Evolutionary conservation across 2,329 filamentous ascomycete genomes (phyloP).

Genomic region (Chaetomiaceae sp.): DNA sequence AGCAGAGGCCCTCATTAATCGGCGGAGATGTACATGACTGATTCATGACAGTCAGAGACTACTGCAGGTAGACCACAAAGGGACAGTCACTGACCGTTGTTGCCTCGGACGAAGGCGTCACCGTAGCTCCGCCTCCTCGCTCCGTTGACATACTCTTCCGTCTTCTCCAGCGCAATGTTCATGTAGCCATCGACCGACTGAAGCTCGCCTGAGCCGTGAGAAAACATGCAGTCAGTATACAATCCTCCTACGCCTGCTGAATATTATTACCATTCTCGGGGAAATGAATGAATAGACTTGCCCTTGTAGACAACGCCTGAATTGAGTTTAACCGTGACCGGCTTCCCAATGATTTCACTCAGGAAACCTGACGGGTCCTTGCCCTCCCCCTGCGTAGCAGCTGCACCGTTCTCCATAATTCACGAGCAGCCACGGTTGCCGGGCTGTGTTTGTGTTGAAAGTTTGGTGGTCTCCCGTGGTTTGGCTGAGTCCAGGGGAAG

Average conservation of each 20-base stretch:
- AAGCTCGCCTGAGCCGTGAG: slow-evolving; percentile 65
- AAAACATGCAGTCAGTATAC: neutral
- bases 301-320: slow-evolving; percentile 98
- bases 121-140: slow-evolving; percentile 78
- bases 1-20: slow-evolving; percentile 49
- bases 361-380: slow-evolving; percentile 93
- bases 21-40: slow-evolving; percentile 70
- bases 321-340: slow-evolving; percentile 95
- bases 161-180: slow-evolving; percentile 98
- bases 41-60: neutral
- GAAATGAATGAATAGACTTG: slow-evolving; percentile 36
- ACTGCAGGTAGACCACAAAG: neutral
- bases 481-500: neutral
- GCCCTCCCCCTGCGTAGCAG: slow-evolving; percentile 62
- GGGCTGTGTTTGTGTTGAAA: neutral
- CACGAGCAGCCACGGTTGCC: neutral
- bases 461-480: neutral
- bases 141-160: slow-evolving; percentile 85
- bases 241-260: neutral
- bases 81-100: slow-evolving; percentile 67
- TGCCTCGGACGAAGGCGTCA: slow-evolving; percentile 92
- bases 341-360: slow-evolving; percentile 87
- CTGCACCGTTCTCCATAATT: slow-evolving; percentile 71
- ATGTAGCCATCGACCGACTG: slow-evolving; percentile 99
- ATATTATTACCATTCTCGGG: too few relatives aligned